Evolutionary conservation across 2,329 filamentous ascomycete genomes (phyloP), one percentile per base, ranked within the genome.

Genomic region (Ramularia collo-cygni): DNA sequence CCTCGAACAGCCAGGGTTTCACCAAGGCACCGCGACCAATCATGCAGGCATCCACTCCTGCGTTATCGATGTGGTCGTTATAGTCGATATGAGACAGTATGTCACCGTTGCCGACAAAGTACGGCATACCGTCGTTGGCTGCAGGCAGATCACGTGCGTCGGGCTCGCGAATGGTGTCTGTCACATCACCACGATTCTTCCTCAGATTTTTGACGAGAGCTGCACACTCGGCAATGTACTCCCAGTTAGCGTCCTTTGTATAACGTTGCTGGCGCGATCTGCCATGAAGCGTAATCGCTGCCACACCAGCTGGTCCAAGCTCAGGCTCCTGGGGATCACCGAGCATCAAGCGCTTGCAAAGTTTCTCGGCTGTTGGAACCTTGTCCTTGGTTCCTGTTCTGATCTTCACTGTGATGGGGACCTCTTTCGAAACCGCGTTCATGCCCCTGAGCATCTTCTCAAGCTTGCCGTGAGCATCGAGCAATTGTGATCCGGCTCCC

Each of bases 1-100:
- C 92, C 64, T 98, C 92, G 59, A 96, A 98, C 47, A 98, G 72
- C 92, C 92, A 98, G 1, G 92, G 92, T 68, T 98, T 98, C 67
- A 96, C 86, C 43, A 98, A 75, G 8, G 92, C 92, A 41, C 92
- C 92, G 45, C 92, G 85, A n/a, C 82, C 92, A 46, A 96, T 79
- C 92, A 98, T 96, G 59, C 95, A 85, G n/a, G 80, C 80, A 67
- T 96, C 90, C 32, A 96, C 88, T 33, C 78, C 77, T 26, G 85
- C 76, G 43, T 90, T 76, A 34, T 82, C 73, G 28, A 96, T 71
- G 56, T 92, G 81, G 42, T 80, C 69, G 48, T 79, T 79, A 68
- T 96, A 96, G 60, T 96, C 88, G 21, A 81, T 68, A 62, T 96
- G 88, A 4, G 88, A 95, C 68, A 86, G 95, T 64, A 89, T 92